Percentiles rank a stretch among this genome's conserved stretches.
phyloP scores from a whole-genome alignment of 2,329 filamentous ascomycete genomes.

The Clonostachys rhizophaga region DNA sequence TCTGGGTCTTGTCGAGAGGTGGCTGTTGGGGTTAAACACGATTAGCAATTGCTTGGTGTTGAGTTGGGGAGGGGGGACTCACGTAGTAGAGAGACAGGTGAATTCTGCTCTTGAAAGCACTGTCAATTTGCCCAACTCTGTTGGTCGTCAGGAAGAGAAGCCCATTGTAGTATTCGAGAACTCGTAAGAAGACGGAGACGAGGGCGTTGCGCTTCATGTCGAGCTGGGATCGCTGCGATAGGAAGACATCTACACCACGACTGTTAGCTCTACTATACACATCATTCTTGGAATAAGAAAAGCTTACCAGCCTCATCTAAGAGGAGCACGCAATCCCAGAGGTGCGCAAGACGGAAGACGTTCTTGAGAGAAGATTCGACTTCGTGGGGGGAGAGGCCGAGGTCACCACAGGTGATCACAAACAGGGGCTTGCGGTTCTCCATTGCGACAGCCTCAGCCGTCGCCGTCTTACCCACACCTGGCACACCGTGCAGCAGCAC shows the following conservation, averaged over 20 bases:
- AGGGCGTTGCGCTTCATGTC: slow-evolving; percentile 27
- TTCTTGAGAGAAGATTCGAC: slow-evolving; percentile 34
- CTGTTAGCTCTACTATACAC: too few relatives aligned
- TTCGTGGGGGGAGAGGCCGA: slow-evolving; percentile 31
- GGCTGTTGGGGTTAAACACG: slow-evolving; percentile 11
- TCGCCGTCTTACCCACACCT: slow-evolving; percentile 43
- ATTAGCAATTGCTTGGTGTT: not conserved
- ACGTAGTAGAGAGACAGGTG: slow-evolving; percentile 36
- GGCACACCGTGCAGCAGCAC: slow-evolving; percentile 40
- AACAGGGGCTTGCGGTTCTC: slow-evolving; percentile 37
- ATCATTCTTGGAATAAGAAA: too few relatives aligned
- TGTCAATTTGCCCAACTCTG: slow-evolving; percentile 40
- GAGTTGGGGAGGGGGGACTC: not conserved
- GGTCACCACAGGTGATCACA: slow-evolving; percentile 43
- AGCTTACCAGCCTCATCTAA: slow-evolving; percentile 23
- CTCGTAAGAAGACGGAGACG: slow-evolving; percentile 37
- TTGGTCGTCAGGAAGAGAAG: slow-evolving; percentile 47
- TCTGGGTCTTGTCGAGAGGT: slow-evolving; percentile 27
- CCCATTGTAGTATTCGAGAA: slow-evolving; percentile 41
- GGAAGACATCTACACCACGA: slow-evolving; percentile 17
- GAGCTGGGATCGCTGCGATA: slow-evolving; percentile 16
- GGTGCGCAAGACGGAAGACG: slow-evolving; percentile 33
- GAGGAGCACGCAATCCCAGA: slow-evolving; percentile 30
- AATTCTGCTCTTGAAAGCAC: slow-evolving; percentile 43
- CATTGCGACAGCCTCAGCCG: slow-evolving; percentile 35